These are phyloP conservation scores for Syzygium oleosum DNA, from an alignment of 345 rosid genomes.

Conservation along the genomic window DNA sequence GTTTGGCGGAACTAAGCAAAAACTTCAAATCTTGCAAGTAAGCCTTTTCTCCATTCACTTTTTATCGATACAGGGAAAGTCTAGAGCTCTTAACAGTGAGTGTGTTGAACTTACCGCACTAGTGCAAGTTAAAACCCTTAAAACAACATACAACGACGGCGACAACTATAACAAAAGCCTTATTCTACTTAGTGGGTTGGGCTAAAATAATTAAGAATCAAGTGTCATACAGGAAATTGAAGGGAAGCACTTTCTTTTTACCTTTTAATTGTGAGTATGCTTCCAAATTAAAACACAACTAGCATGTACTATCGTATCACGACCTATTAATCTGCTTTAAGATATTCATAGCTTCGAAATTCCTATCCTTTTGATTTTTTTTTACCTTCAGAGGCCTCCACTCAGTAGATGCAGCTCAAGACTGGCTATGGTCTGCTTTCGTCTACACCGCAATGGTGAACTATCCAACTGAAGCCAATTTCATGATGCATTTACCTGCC, in stretches of 20 bases:
- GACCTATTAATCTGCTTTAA: neutral
- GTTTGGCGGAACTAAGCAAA: conserved; percentile 49
- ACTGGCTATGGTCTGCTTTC: conserved; percentile 60
- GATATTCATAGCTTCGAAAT: neutral
- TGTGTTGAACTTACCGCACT: neutral
- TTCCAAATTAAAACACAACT: neutral
- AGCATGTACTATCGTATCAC: neutral
- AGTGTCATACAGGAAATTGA: neutral
- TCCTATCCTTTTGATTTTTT: neutral
- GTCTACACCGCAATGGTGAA: conserved; percentile 71
- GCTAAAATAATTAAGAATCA: neutral
- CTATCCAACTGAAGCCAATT: conserved; percentile 66
- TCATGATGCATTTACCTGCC: conserved; percentile 70
- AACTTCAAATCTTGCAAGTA: conserved; percentile 61
- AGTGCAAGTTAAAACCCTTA: neutral
- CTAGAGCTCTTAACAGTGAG: neutral
- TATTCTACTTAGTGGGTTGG: neutral
- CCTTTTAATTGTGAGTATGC: neutral
- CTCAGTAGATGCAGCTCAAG: conserved; percentile 30
- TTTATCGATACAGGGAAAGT: neutral
- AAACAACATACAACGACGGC: neutral
- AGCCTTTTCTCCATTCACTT: conserved; percentile 4
- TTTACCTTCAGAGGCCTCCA: conserved; percentile 28
- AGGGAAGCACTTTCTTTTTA: neutral
- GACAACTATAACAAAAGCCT: neutral